Conservation (phyloP, 257 asterid genomes). For the Ilex asprella region DNA sequence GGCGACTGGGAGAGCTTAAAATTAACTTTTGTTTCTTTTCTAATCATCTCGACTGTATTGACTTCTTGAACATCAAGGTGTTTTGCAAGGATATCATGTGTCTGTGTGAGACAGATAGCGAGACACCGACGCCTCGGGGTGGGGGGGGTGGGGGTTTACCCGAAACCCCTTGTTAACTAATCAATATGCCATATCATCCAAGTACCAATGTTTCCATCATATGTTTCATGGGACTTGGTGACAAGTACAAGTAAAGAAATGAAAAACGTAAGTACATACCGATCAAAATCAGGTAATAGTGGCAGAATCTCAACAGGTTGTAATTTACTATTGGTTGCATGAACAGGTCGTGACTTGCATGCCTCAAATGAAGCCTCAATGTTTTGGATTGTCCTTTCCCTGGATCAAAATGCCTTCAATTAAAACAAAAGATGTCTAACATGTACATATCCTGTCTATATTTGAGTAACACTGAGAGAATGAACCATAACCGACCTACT, state of each 20-base stretch:
- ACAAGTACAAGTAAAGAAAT: conserved; percentile 6
- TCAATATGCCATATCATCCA: too few relatives aligned
- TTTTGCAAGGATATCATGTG: too few relatives aligned
- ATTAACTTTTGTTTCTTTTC: too few relatives aligned
- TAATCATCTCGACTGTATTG: too few relatives aligned
- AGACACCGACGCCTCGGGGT: not conserved
- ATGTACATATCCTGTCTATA: not conserved
- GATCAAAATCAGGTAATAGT: conserved; percentile 72
- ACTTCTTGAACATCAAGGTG: too few relatives aligned
- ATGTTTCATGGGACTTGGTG: not conserved
- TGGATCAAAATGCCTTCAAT: conserved; percentile 17
- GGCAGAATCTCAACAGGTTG: conserved; percentile 68
- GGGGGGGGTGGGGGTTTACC: not conserved
- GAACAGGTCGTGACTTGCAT: conserved; percentile 70
- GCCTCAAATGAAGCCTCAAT: conserved; percentile 78
- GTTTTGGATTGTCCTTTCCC: conserved; percentile 74
- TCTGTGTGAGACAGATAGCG: too few relatives aligned
- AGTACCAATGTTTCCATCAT: not conserved
- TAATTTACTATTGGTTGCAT: conserved; percentile 58
- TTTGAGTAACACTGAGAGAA: not conserved
- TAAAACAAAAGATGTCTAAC: conserved; percentile 1
- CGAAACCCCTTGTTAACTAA: too few relatives aligned
- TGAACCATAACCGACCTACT: conserved; percentile 52
- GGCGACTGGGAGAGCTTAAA: too few relatives aligned
- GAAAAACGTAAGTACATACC: conserved; percentile 35